phyloP scores from a whole-genome alignment of 768 basidiomycete genomes.

The Tylopilus subfusipes region DNA sequence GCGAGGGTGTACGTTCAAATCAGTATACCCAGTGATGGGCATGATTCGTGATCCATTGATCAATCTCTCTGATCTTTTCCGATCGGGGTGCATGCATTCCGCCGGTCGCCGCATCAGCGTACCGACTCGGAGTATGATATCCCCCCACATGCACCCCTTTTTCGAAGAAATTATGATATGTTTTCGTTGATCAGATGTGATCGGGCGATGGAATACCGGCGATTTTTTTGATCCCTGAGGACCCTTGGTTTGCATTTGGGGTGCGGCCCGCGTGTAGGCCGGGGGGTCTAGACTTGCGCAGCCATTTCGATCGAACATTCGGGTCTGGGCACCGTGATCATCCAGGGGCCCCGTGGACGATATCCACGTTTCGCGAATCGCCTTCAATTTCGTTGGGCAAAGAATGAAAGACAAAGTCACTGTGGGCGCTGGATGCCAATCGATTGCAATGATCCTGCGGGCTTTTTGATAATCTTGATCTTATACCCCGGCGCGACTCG shows the following conservation, averaged over 20 bases:
- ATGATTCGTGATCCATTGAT: no score
- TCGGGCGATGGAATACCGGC: neutral
- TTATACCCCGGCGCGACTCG: no score
- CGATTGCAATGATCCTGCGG: neutral
- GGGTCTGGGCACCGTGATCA: neutral
- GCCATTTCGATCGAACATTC: no score
- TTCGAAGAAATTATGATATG: no score
- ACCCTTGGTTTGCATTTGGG: neutral
- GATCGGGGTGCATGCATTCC: neutral
- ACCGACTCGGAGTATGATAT: neutral
- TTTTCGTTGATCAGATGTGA: neutral
- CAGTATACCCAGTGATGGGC: neutral
- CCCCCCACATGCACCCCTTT: no score
- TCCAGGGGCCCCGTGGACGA: neutral
- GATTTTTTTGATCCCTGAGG: neutral
- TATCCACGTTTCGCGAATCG: neutral
- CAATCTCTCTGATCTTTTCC: neutral
- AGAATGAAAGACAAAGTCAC: neutral
- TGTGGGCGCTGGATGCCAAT: neutral
- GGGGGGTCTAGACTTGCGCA: neutral
- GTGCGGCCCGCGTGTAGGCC: neutral
- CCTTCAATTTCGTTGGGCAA: no score
- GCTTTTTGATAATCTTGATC: neutral
- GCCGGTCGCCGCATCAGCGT: neutral
- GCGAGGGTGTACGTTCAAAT: conserved; percentile 24